phyloP scores from a whole-genome alignment of 305 asterid species.

The Fraxinus latifolia region DNA sequence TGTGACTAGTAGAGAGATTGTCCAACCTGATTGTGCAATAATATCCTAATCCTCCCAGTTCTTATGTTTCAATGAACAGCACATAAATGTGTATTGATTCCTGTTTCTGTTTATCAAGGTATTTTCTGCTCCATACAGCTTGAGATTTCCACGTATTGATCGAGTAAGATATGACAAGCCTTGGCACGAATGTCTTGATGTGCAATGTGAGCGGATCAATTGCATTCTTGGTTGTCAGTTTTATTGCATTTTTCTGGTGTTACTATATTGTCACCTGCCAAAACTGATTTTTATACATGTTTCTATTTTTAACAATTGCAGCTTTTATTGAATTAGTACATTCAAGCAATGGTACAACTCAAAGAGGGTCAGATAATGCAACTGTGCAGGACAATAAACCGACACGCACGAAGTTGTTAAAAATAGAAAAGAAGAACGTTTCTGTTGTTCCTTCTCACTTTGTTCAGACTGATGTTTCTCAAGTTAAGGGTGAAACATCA shows the following conservation, averaged over 20 bases:
- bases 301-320: conserved; percentile 34
- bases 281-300: not conserved
- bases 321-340: conserved; percentile 89
- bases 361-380: conserved; percentile 41
- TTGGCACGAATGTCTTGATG: conserved; percentile 96
- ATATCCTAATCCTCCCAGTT: not conserved
- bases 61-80: not conserved
- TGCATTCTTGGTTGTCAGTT: conserved; percentile 23
- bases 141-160: conserved; percentile 97
- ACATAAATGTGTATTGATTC: conserved; percentile 13
- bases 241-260: conserved; percentile 15
- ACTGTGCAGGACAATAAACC: conserved; percentile 48
- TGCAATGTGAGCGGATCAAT: conserved; percentile 60
- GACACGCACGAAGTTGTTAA: conserved; percentile 45
- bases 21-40: conserved; percentile 19
- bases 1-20: not conserved
- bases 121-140: conserved; percentile 93
- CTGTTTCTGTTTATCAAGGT: conserved; percentile 49
- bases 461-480: conserved; percentile 77
- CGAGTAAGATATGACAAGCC: conserved; percentile 90
- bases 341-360: conserved; percentile 89
- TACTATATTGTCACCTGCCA: conserved; percentile 4
- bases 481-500: conserved; percentile 73
- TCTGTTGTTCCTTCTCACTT: conserved; percentile 86
- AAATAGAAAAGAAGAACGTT: conserved; percentile 55